These are phyloP conservation scores for Alopecurus myosuroides DNA, from an alignment of 176 grass and related monocot genomes.

Conservation along the genomic window DNA sequence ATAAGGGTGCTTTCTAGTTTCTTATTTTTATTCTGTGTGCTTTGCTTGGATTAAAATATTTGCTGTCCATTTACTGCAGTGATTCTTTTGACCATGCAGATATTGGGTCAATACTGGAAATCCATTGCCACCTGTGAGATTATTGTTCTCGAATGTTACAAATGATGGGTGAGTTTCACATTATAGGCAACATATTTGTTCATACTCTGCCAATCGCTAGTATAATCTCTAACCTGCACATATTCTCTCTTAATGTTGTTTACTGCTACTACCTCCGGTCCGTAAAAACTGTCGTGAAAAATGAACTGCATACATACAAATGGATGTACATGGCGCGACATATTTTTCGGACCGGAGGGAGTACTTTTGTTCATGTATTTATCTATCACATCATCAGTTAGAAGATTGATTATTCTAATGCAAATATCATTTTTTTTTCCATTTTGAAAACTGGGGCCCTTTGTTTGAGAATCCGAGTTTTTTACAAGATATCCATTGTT, in stretches of 20 bases:
- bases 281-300: too few relatives aligned
- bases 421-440: too few relatives aligned
- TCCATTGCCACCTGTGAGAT: slow-evolving; percentile 28
- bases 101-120: slow-evolving; percentile 31
- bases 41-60: background rate
- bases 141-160: slow-evolving; percentile 4
- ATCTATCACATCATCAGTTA: too few relatives aligned
- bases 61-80: background rate
- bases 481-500: background rate
- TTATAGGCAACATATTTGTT: background rate
- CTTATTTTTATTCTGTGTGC: background rate
- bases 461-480: too few relatives aligned
- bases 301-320: too few relatives aligned
- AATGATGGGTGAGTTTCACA: slow-evolving; percentile 28
- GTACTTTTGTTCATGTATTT: too few relatives aligned
- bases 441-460: too few relatives aligned
- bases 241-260: background rate
- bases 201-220: background rate
- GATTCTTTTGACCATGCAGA: slow-evolving; percentile 23
- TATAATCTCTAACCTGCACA: background rate
- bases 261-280: background rate
- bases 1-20: background rate
- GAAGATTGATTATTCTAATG: too few relatives aligned
- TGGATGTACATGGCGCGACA: too few relatives aligned
- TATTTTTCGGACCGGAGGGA: too few relatives aligned